Conservation (phyloP, 192 early-diverging fungal genomes). For the Coemansia sp. region DNA sequence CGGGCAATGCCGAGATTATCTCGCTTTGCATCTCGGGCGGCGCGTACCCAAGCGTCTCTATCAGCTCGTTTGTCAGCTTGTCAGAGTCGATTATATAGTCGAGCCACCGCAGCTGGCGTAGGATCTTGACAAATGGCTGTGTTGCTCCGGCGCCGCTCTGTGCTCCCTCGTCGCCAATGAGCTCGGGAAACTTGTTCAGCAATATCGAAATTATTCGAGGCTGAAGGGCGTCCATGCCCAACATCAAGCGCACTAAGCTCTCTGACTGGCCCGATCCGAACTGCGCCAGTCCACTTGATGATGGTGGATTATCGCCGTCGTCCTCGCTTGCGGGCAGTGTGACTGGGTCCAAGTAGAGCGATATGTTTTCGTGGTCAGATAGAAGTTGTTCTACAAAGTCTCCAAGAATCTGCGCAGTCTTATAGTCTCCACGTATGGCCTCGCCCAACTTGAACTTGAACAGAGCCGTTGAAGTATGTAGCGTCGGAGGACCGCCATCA, state of each 20-base stretch:
- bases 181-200: constrained; percentile 65
- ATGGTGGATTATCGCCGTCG: background rate
- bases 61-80: constrained; percentile 59
- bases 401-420: background rate
- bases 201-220: constrained; percentile 53
- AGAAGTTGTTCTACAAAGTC: constrained; percentile 34
- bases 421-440: constrained; percentile 4
- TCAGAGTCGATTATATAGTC: constrained; percentile 68
- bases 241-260: constrained; percentile 61
- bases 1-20: constrained; percentile 70
- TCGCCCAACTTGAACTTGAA: constrained; percentile 32
- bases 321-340: background rate
- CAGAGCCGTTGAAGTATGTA: constrained; percentile 33
- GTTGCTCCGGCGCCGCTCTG: constrained; percentile 24
- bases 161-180: constrained; percentile 52
- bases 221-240: constrained; percentile 64
- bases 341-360: constrained; percentile 32
- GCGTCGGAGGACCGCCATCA: background rate
- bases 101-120: constrained; percentile 76
- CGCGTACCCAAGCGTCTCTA: constrained; percentile 66
- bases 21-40: constrained; percentile 70
- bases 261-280: constrained; percentile 26
- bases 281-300: background rate
- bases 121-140: constrained; percentile 58
- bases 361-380: constrained; percentile 24